Evolutionary conservation across 2,329 filamentous ascomycete genomes (phyloP), one percentile per base, ranked within the genome.

Genomic region (Hymenoscyphus scutula): DNA sequence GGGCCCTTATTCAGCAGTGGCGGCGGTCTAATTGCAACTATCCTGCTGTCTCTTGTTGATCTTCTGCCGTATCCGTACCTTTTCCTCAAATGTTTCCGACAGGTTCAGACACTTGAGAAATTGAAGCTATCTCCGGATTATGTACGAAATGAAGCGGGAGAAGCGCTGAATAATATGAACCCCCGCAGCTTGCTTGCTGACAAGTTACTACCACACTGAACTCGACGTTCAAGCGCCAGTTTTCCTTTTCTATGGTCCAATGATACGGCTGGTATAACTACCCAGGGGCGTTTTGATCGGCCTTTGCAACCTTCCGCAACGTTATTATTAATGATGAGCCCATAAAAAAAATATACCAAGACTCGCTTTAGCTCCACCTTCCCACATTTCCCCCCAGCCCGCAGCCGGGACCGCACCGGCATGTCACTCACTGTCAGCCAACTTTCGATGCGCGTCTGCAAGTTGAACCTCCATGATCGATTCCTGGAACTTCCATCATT

Each of bases 81-180:
- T 51, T 13, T 51, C 23, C 45, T 51, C 19, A 23, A 29, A 25
- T 13, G 19, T 51, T 19, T 51, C 45, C 45, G 10, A 51, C 19
- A 51, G 45, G 45, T 51, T 51, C 19, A 23, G 11, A 23, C 19
- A 3, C 8, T 11, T 10, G 19, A 10, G 11, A 5, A 51, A 51
- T 19, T 25, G 45, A 51, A 25, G 45, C n/a, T 25, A 51, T 51
- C n/a, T 51, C 45, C 45, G 41, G 41, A 48, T 23, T 48, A 48
- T 48, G 45, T 51, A 48, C 41, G n/a, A 23, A 51, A 51, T 51
- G 45, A 51, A 51, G 45, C 45, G 45, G 45, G 45, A 51, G 19
- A 51, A 51, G 19, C 45, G 45, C 45, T 51, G 45, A 51, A 25
- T 51, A 51, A 51, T 51, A 51, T 51, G 45, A 23, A 51, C 45